Percentiles rank a stretch among this genome's conserved stretches.
Evolutionary conservation across 495 filamentous ascomycete species (phyloP).

Genomic region (Penicillium goetzii): DNA sequence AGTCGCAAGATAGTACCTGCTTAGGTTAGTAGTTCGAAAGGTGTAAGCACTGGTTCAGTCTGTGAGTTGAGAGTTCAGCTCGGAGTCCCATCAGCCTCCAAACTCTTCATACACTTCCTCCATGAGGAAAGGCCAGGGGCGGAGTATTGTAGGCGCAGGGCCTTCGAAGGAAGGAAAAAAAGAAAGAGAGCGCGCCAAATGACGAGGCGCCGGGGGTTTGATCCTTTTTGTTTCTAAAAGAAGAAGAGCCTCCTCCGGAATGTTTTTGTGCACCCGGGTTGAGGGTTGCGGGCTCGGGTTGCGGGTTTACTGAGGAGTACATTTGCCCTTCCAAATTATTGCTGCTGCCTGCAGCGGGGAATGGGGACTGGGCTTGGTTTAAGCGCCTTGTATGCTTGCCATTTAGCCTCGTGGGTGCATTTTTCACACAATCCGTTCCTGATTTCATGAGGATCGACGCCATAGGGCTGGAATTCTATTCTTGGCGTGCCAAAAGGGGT

Average conservation of each 20-base stretch:
- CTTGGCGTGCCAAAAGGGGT: background rate
- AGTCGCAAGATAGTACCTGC: background rate
- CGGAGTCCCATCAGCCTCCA: background rate
- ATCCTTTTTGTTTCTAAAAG: background rate
- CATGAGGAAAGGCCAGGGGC: background rate
- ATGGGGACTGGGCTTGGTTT: background rate
- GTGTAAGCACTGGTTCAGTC: background rate
- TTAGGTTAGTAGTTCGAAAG: background rate
- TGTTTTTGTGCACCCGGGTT: background rate
- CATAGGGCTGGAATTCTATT: slow-evolving; percentile 4
- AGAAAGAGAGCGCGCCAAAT: background rate
- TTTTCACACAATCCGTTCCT: background rate
- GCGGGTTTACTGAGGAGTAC: background rate
- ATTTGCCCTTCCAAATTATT: background rate
- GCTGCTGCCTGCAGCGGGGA: background rate
- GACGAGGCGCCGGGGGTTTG: background rate
- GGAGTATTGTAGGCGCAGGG: background rate
- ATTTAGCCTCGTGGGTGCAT: background rate
- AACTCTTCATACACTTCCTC: background rate
- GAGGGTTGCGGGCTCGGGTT: background rate
- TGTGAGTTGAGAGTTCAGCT: background rate
- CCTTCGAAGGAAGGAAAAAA: background rate
- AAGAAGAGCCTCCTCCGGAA: background rate
- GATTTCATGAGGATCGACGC: background rate
- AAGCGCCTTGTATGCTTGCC: background rate